Evolutionary conservation across 805 yeast species (phyloP), one percentile per base, ranked within the genome.

Genomic region (Candida silvatica): DNA sequence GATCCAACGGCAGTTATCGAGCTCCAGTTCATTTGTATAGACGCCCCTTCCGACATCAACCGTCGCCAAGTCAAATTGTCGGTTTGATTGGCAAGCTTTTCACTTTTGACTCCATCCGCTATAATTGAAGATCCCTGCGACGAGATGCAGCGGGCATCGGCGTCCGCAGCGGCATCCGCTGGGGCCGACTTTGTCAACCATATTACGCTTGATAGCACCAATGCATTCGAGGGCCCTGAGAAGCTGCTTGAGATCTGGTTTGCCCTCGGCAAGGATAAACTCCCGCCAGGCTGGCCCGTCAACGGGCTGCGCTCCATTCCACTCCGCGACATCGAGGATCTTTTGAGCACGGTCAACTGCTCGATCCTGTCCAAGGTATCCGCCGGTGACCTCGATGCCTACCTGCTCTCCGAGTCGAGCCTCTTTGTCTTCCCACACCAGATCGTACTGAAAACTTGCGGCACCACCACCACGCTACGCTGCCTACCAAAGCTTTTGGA

Each of bases 181-280:
- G n/a, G n/a, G n/a, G n/a, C 46, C 6, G 64, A 59, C 31, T 60
- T 50, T 52, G 76, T 86, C 48, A 88, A 88, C 58, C 90, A 81
- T 56, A 84, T n/a, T 30, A 70, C 73, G 40, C 65, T 88, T 43
- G 97, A 88, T 61, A 87, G 96, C 15, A 69, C 94, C 11, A 81
- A 77, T 52, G 95, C 97, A 2, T 90, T 90, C 54, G 97, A 90
- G 64, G 97, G 98, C 5, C 97, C 98, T 22, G 97, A 90, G 59
- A 92, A 90, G 59, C 66, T 90, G 38, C 66, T 92, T 28, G 96
- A 90, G 56, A 66, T 90, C 39, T 88, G 96, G 96, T 78, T 87
- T 54, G 77, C 78, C 47, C 71, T 79, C 9, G 57, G 66, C 26
- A 64, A 62, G 27, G 39, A 52, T 18, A 45, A 56, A n/a, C 35